Evolutionary conservation across 768 basidiomycete genomes (phyloP).

Genomic region (Peribolospora baueri): DNA sequence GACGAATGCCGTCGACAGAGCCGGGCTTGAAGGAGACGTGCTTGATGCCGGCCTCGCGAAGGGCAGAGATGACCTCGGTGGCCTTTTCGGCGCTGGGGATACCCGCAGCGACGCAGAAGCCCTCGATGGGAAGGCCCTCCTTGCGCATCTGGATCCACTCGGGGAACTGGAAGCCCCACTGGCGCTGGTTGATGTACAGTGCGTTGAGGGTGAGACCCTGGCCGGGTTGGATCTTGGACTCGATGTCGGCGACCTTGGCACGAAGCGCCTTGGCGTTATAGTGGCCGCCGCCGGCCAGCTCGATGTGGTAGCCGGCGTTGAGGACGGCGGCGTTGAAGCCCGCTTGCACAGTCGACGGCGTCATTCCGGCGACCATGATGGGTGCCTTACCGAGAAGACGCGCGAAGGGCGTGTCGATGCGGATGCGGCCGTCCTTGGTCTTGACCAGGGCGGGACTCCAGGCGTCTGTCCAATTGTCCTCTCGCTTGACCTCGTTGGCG

Average conservation of each 20-base stretch:
- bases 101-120: conserved; percentile 97
- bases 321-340: conserved; percentile 85
- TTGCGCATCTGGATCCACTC: conserved; percentile 93
- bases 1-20: conserved; percentile 87
- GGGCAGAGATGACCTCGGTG: conserved; percentile 70
- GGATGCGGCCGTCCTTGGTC: conserved; percentile 79
- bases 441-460: conserved; percentile 64
- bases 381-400: conserved; percentile 88
- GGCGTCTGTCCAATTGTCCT: conserved; percentile 78
- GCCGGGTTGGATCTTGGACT: conserved; percentile 55
- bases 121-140: conserved; percentile 86
- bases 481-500: conserved; percentile 37
- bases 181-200: conserved; percentile 92
- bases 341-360: conserved; percentile 81
- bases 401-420: conserved; percentile 89
- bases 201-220: conserved; percentile 83
- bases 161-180: conserved; percentile 79
- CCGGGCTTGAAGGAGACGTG: conserved; percentile 97
- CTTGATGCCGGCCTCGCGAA: conserved; percentile 64
- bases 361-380: conserved; percentile 99
- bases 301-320: conserved; percentile 82
- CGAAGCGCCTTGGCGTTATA: conserved; percentile 78
- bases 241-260: conserved; percentile 76
- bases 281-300: conserved; percentile 93
- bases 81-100: conserved; percentile 94